A percentile compares a stretch with the other conserved stretches of the same genome.
Conservation (phyloP, 2,329 filamentous ascomycete species). For the Alternaria panax region DNA sequence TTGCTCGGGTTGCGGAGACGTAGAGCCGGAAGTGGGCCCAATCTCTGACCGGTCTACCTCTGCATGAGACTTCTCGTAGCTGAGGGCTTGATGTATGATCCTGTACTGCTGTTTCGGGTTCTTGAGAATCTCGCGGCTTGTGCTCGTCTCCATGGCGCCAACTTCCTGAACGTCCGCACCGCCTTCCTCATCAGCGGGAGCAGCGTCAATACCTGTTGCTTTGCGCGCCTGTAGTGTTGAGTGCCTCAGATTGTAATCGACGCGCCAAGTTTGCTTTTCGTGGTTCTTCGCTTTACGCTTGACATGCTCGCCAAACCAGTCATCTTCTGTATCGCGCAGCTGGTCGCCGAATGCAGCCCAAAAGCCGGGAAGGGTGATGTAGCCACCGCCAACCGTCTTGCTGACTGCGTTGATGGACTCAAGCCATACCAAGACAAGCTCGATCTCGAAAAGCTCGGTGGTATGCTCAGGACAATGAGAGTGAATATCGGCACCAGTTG, state of each 20-base stretch:
- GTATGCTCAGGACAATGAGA: constrained; percentile 43
- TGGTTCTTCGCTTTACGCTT: constrained; percentile 33
- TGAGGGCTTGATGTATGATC: constrained; percentile 22
- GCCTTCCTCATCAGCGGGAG: neutral
- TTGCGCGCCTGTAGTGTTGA: constrained; percentile 17
- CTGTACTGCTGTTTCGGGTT: constrained; percentile 33
- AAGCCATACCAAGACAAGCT: constrained; percentile 44
- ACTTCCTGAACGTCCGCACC: neutral
- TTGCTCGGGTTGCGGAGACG: neutral
- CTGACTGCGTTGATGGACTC: constrained; percentile 32
- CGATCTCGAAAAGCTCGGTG: constrained; percentile 43
- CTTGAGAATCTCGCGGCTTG: constrained; percentile 21
- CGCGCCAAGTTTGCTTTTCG: constrained; percentile 33
- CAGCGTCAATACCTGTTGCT: neutral
- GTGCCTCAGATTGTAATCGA: constrained; percentile 30
- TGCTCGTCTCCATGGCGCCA: constrained; percentile 1
- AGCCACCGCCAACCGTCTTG: constrained; percentile 29
- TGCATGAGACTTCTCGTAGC: neutral
- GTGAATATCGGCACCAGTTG: constrained; percentile 62
- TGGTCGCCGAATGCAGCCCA: constrained; percentile 47
- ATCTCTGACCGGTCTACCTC: neutral
- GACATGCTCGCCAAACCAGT: constrained; percentile 44
- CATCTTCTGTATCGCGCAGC: constrained; percentile 35
- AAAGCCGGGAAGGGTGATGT: constrained; percentile 29
- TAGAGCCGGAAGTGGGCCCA: neutral